Evolutionary conservation across 2,329 filamentous ascomycete species (phyloP), one percentile per base, ranked within the genome.

Genomic region (Diplocarpon rosae): DNA sequence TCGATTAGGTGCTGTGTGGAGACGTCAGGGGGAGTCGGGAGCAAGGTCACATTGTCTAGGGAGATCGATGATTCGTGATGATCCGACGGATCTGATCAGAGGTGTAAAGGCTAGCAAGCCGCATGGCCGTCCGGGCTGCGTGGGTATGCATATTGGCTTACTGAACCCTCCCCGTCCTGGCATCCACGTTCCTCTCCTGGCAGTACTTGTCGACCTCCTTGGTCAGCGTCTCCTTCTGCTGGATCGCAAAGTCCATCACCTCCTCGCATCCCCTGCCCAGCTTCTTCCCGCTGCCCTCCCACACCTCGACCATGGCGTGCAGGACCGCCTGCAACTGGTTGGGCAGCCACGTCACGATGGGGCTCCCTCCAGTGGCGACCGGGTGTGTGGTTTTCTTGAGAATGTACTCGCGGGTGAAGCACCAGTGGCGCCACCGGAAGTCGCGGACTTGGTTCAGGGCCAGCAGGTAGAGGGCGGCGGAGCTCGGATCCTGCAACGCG

Each of bases 391-490:
- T 88, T 58, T 78, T 76, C 69, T 87, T 86, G 51, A 90, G 72
- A 56, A 90, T 89, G 60, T 90, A 90, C 69, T 89, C 84, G 47
- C 84, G 72, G 2, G 83, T 85, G 60, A 90, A 90, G 62, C 83
- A 85, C 85, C 85, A 90, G 64, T 90, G 85, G 6, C 85, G 70
- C 82, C 84, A 90, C 48, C 85, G 69, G 68, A 90, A 90, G 61
- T 86, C 83, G 45, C 85, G 76, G 8, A 90, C 82, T 63, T 88
- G 79, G 61, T 90, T 73, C 38, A 89, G 69, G 20, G 79, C 70
- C 50, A 74, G 67, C 3, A 85, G 68, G 67, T 82, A 85, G 3
- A 81, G 66, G 75, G 56, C 76, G 65, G 50, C 70, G 67, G 29
- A 83, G 75, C 54, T 75, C 66, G 49, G 70, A 14, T 69, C 63